phyloP scores from a whole-genome alignment of 345 rosid species.

The Eucalyptus cloeziana region DNA sequence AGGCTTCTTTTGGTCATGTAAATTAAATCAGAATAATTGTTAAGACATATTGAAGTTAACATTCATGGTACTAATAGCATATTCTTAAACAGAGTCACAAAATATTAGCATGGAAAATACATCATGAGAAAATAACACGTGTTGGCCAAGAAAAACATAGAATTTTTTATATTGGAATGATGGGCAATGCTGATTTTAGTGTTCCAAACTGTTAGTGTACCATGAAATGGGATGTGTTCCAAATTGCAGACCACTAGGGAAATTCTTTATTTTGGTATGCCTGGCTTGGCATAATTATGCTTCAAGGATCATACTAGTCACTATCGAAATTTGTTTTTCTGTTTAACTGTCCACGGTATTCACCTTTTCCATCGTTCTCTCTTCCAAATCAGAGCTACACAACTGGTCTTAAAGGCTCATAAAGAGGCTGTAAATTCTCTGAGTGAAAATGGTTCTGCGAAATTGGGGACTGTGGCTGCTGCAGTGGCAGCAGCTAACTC shows the following conservation, averaged over 20 bases:
- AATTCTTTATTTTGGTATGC: not conserved
- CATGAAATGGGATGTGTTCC: not conserved
- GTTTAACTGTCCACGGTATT: not conserved
- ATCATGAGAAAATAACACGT: not conserved
- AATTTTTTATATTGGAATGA: not conserved
- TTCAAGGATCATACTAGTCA: not conserved
- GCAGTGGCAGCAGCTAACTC: conserved; percentile 97
- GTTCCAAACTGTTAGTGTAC: not conserved
- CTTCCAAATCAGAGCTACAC: conserved; percentile 54
- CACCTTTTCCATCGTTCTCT: not conserved
- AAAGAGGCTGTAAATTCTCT: conserved; percentile 89
- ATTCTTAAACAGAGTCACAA: not conserved
- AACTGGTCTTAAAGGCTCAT: conserved; percentile 81
- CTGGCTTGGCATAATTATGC: not conserved
- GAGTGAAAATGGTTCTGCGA: conserved; percentile 73
- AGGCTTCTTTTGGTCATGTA: not conserved
- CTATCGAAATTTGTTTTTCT: not conserved
- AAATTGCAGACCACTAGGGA: not conserved
- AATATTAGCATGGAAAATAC: not conserved
- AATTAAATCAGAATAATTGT: not conserved
- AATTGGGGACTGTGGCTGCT: conserved; percentile 77
- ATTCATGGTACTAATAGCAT: not conserved
- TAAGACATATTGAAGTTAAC: not conserved
- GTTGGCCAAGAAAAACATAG: not conserved
- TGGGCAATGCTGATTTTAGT: not conserved